phyloP scores from a whole-genome alignment of 768 basidiomycete species.

The Candolleomyces aberdarensis region DNA sequence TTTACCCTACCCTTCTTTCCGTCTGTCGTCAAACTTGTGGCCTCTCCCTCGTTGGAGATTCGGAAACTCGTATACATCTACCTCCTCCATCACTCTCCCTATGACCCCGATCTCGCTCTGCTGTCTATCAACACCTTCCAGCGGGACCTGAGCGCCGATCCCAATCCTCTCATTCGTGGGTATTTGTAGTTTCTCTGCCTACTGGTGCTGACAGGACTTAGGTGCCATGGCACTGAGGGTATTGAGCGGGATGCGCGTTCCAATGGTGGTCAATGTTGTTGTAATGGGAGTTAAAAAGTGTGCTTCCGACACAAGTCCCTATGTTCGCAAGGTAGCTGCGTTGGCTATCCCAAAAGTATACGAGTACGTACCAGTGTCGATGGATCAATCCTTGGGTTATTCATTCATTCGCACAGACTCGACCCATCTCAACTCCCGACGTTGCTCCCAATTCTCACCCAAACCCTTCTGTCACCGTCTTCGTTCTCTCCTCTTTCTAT shows the following conservation, averaged over 20 bases:
- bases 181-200: not conserved
- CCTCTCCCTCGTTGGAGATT: slow-evolving; percentile 87
- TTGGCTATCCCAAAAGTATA: slow-evolving; percentile 85
- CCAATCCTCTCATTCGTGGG: slow-evolving; percentile 82
- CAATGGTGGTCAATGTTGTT: slow-evolving; percentile 83
- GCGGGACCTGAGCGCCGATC: slow-evolving; percentile 82
- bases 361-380: slow-evolving; percentile 37
- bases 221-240: slow-evolving; percentile 90
- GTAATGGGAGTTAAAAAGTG: slow-evolving; percentile 90
- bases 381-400: not conserved
- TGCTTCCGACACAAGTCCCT: slow-evolving; percentile 88
- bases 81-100: slow-evolving; percentile 88
- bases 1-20: slow-evolving; percentile 77
- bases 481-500: slow-evolving; percentile 68
- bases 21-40: slow-evolving; percentile 96
- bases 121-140: slow-evolving; percentile 99
- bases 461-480: slow-evolving; percentile 39
- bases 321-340: slow-evolving; percentile 91
- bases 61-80: slow-evolving; percentile 98
- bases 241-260: slow-evolving; percentile 86
- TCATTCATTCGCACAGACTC: slow-evolving; percentile 44
- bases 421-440: slow-evolving; percentile 70
- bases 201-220: not conserved
- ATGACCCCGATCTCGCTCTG: slow-evolving; percentile 91
- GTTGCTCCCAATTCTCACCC: slow-evolving; percentile 65